Conservation (phyloP, 768 basidiomycete species). For the Mycena olivaceomarginata region DNA sequence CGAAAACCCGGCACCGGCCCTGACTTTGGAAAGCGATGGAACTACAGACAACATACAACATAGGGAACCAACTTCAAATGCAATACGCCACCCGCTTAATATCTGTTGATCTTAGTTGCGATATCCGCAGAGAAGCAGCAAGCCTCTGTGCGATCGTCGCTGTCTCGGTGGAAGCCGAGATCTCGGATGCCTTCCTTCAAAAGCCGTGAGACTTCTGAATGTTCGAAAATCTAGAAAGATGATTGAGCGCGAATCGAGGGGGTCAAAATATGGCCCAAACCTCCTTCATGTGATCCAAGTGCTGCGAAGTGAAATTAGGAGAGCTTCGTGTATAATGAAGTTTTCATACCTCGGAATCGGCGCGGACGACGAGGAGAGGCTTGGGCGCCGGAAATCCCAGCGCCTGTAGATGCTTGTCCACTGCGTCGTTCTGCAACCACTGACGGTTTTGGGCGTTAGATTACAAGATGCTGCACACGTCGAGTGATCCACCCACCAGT, state of each 20-base stretch:
- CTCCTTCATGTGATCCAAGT: slow-evolving; percentile 36
- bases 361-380: slow-evolving; percentile 37
- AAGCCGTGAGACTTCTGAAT: slow-evolving; percentile 24
- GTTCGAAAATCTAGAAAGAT: slow-evolving; percentile 32
- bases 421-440: slow-evolving; percentile 35
- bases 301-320: slow-evolving; percentile 22
- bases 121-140: slow-evolving; percentile 34
- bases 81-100: not conserved
- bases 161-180: slow-evolving; percentile 29
- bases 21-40: too few species aligned
- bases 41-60: too few species aligned
- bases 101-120: slow-evolving; percentile 27
- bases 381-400: slow-evolving; percentile 31
- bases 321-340: slow-evolving; percentile 4
- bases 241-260: slow-evolving; percentile 7
- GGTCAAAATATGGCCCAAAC: slow-evolving; percentile 18
- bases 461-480: not conserved
- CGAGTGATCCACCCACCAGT: slow-evolving; percentile 23
- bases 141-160: slow-evolving; percentile 9
- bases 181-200: slow-evolving; percentile 16
- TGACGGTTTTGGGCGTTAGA: slow-evolving; percentile 18
- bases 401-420: slow-evolving; percentile 33
- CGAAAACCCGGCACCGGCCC: too few species aligned
- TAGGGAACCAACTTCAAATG: too few species aligned
- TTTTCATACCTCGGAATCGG: slow-evolving; percentile 23